phyloP scores from a whole-genome alignment of 129 eudicot genomes.

The Artemisia tridentata region DNA sequence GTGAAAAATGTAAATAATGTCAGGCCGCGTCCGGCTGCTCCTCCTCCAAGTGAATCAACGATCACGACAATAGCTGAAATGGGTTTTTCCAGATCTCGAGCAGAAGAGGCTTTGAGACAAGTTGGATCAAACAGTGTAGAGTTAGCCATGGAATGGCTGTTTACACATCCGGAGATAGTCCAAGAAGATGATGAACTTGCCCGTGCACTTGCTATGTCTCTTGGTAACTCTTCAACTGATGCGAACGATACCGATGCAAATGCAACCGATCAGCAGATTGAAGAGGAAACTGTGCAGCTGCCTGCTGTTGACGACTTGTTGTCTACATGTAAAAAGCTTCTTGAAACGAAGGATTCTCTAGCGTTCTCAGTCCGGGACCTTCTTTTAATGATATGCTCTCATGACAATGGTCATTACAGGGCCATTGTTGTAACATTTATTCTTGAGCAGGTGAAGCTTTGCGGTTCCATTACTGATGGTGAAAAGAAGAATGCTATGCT shows the following conservation, averaged over 20 bases:
- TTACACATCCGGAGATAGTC: constrained; percentile 87
- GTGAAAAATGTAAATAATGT: constrained; percentile 58
- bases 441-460: constrained; percentile 77
- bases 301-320: constrained; percentile 86
- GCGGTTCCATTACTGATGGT: constrained; percentile 46
- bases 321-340: constrained; percentile 71
- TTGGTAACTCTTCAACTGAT: constrained; percentile 78
- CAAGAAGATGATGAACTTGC: constrained; percentile 99
- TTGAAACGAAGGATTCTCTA: constrained; percentile 73
- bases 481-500: constrained; percentile 54
- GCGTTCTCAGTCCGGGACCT: constrained; percentile 93
- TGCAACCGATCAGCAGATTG: constrained; percentile 50
- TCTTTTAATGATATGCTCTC: constrained; percentile 84
- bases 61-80: constrained; percentile 92
- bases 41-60: constrained; percentile 89
- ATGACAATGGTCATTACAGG: constrained; percentile 80
- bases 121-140: constrained; percentile 97
- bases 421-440: constrained; percentile 61
- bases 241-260: constrained; percentile 58
- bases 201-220: constrained; percentile 99
- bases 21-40: constrained; percentile 62
- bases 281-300: constrained; percentile 63
- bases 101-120: constrained; percentile 95
- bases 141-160: constrained; percentile 98
- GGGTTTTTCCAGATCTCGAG: constrained; percentile 94